These are phyloP conservation scores for Hygrophorus russula DNA, from an alignment of 768 basidiomycete species.

Conservation along the genomic window DNA sequence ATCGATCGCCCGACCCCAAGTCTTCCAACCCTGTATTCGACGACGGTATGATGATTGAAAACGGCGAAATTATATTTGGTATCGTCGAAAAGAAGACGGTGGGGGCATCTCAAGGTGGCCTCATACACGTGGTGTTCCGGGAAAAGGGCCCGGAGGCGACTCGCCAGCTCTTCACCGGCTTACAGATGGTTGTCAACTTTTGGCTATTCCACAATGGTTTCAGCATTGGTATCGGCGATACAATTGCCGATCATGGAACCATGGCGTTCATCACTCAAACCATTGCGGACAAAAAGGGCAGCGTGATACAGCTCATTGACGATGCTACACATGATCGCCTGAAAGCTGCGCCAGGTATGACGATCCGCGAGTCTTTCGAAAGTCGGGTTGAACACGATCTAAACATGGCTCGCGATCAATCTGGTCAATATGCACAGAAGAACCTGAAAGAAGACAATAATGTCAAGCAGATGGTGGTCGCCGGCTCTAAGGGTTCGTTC, in stretches of 20 bases:
- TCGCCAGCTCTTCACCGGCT: slow-evolving; percentile 80
- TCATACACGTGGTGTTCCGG: slow-evolving; percentile 93
- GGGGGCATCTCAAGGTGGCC: slow-evolving; percentile 87
- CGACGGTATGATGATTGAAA: slow-evolving; percentile 92
- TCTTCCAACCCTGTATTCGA: slow-evolving; percentile 77
- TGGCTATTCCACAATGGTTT: slow-evolving; percentile 99
- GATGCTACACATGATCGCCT: slow-evolving; percentile 80
- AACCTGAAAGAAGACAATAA: slow-evolving; percentile 98
- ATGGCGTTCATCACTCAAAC: slow-evolving; percentile 81
- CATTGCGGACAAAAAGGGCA: slow-evolving; percentile 70
- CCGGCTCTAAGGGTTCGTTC: slow-evolving; percentile 96
- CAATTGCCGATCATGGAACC: slow-evolving; percentile 83
- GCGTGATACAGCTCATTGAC: slow-evolving; percentile 70
- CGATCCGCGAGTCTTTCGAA: slow-evolving; percentile 97
- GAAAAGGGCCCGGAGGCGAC: slow-evolving; percentile 94
- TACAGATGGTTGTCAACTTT: slow-evolving; percentile 94
- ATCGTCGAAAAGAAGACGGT: slow-evolving; percentile 99
- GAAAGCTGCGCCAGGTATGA: slow-evolving; percentile 94
- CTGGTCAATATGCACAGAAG: slow-evolving; percentile 95
- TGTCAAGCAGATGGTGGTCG: slow-evolving; percentile 99
- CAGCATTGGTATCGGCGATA: slow-evolving; percentile 98
- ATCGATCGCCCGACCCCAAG: slow-evolving; percentile 69
- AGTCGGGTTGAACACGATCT: slow-evolving; percentile 83
- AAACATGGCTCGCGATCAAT: slow-evolving; percentile 90
- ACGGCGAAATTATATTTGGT: slow-evolving; percentile 91